Conservation (phyloP, 2,329 filamentous ascomycete species). For the Fusarium dlaminii region DNA sequence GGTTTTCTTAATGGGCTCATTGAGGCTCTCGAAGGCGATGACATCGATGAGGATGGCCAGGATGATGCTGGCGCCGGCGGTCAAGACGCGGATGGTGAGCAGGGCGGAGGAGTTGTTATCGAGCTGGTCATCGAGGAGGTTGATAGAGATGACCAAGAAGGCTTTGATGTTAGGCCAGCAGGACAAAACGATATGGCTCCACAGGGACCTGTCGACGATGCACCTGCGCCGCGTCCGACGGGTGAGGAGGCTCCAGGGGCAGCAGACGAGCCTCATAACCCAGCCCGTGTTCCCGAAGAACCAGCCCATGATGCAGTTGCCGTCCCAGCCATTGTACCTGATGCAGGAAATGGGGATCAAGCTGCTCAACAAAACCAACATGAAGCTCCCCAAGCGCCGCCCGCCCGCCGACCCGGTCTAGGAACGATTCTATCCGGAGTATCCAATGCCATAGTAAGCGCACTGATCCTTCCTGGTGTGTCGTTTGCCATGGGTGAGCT, state of each 20-base stretch:
- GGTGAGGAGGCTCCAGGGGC: slow-evolving; percentile 3
- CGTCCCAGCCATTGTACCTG: background rate
- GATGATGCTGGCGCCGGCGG: slow-evolving; percentile 31
- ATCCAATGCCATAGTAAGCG: slow-evolving; percentile 61
- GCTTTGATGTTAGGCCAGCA: slow-evolving; percentile 35
- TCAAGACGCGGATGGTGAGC: slow-evolving; percentile 32
- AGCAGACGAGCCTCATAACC: background rate
- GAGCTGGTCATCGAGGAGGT: slow-evolving; percentile 49
- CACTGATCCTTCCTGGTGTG: slow-evolving; percentile 82
- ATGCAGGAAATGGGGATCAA: slow-evolving; percentile 1
- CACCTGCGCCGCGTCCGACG: background rate
- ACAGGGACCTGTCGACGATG: slow-evolving; percentile 4
- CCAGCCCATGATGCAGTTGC: background rate
- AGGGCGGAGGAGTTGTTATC: slow-evolving; percentile 45
- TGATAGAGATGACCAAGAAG: slow-evolving; percentile 55
- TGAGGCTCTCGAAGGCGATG: slow-evolving; percentile 50
- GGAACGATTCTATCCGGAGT: slow-evolving; percentile 53
- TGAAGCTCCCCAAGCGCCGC: slow-evolving; percentile 49
- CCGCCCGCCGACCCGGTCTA: slow-evolving; percentile 47
- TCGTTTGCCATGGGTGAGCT: slow-evolving; percentile 82
- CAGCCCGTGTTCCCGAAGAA: background rate
- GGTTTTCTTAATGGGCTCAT: slow-evolving; percentile 51
- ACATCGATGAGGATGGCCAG: slow-evolving; percentile 42
- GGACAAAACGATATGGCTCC: slow-evolving; percentile 20
- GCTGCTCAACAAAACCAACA: slow-evolving; percentile 35